Conservation (phyloP, 2,329 filamentous ascomycete species). For the Fonsecaea erecta region DNA sequence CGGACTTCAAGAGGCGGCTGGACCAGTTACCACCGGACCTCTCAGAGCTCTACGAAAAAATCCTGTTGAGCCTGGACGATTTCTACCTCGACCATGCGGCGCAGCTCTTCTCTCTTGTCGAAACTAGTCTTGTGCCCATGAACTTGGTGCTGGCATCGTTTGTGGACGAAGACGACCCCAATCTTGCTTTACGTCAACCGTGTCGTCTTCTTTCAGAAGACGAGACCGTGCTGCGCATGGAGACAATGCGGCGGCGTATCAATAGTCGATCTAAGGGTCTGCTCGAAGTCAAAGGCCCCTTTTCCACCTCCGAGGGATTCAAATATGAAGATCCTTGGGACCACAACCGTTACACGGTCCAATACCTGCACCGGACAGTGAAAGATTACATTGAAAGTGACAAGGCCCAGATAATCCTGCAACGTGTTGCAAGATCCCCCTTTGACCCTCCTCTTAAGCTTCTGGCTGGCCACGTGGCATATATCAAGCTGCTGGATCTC, state of each 20-base stretch:
- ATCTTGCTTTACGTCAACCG: conserved; percentile 2
- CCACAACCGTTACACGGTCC: not conserved
- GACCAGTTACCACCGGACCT: conserved; percentile 10
- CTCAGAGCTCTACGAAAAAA: conserved; percentile 18
- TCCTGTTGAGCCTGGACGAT: conserved; percentile 19
- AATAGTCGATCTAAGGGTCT: conserved; percentile 3
- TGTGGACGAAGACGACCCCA: conserved; percentile 1
- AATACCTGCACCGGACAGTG: not conserved
- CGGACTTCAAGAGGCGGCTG: conserved; percentile 1
- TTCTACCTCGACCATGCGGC: conserved; percentile 26
- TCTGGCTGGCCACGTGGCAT: not conserved
- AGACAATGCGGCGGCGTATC: not conserved
- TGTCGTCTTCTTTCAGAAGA: not conserved
- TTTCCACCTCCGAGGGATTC: not conserved
- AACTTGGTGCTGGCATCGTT: not conserved
- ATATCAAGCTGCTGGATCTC: not conserved
- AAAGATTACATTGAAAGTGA: not conserved
- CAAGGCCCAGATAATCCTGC: not conserved
- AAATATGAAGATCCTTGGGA: not conserved
- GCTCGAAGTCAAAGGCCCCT: not conserved
- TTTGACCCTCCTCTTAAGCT: not conserved
- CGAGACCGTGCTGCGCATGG: not conserved
- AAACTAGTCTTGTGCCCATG: not conserved
- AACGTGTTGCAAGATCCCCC: not conserved
- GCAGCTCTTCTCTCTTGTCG: conserved; percentile 19